Evolutionary conservation across 1,284 basidiomycete genomes (phyloP), one percentile per base, ranked within the genome.

Genomic region (Kalmanozyma brasiliensis): DNA sequence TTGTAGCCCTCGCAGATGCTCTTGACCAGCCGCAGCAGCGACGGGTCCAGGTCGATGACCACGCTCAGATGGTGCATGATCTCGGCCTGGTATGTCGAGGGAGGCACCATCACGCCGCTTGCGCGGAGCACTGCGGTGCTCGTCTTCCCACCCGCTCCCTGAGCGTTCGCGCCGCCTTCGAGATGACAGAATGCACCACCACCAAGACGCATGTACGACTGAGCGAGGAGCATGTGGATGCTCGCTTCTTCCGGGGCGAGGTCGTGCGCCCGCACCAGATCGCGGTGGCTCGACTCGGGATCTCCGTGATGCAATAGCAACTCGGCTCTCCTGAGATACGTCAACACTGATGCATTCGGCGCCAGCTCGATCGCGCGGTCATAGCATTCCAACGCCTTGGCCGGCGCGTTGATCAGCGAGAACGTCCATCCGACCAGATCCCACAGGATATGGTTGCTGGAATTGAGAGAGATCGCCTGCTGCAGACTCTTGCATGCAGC

Each of bases 171-270:
- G 17, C 48, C 40, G 17, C 53, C 40, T 43, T 76, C 60, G 32
- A 66, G 42, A 22, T 73, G 51, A 19, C 76, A 61, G 52, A 81
- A 80, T 13, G 43, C 43, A 0, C 80, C 80, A 3, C 74, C 76
- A 7, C 75, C 78, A 20, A 77, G 42, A 1, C 76, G 69, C 80
- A 81, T 81, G 59, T 79, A 81, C 19, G 73, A 74, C 55, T 79
- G 69, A 8, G 80, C 80, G 1, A 81, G 57, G 44, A 80, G 52
- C 26, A 81, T 47, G 33, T 81, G 80, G 13, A 80, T 67, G 32
- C 69, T 72, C 14, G 77, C 74, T 42, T 81, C 80, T 20, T 74
- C 60, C 4, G 78, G 77, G 8, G 73, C 75, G 11, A 79, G 36
- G 8, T 72, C 73, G 42, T 68, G 64, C 19, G 74, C 78, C 3